Percentiles rank a stretch among this genome's conserved stretches.
phyloP scores from a whole-genome alignment of 2,329 filamentous ascomycete species.

The Trichophyton schoenleinii region DNA sequence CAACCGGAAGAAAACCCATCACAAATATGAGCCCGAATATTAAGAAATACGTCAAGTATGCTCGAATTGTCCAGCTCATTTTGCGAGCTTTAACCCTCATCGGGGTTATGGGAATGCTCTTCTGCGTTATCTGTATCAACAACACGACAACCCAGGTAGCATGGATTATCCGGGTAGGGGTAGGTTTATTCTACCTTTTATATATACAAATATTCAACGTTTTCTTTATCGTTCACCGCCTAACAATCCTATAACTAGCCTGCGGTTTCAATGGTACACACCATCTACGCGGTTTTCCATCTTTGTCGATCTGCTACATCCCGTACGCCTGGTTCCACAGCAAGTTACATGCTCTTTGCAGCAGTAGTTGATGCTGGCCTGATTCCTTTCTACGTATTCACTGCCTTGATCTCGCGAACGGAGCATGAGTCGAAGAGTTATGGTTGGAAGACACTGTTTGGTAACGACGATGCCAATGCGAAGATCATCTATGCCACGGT shows the following conservation, averaged over 20 bases:
- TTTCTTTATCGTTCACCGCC: not conserved
- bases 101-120: conserved; percentile 57
- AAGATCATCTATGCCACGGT: conserved; percentile 56
- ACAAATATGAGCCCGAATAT: conserved; percentile 56
- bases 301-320: conserved; percentile 56
- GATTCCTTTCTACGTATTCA: conserved; percentile 52
- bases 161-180: conserved; percentile 66
- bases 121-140: conserved; percentile 64
- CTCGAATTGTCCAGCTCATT: conserved; percentile 55
- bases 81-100: conserved; percentile 56
- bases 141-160: conserved; percentile 51
- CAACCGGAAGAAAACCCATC: conserved; percentile 48
- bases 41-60: conserved; percentile 58
- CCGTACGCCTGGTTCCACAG: conserved; percentile 65
- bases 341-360: conserved; percentile 82
- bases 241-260: conserved; percentile 41
- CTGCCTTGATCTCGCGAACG: conserved; percentile 41
- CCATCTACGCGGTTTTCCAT: conserved; percentile 69
- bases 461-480: conserved; percentile 41
- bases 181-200: conserved; percentile 34
- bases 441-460: conserved; percentile 58
- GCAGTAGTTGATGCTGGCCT: conserved; percentile 57
- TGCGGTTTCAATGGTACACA: conserved; percentile 59
- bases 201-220: not conserved
- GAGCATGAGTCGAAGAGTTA: conserved; percentile 36